Conservation (phyloP, 1,139 yeast genomes). For the Yamadazyma pseudoaaseri region DNA sequence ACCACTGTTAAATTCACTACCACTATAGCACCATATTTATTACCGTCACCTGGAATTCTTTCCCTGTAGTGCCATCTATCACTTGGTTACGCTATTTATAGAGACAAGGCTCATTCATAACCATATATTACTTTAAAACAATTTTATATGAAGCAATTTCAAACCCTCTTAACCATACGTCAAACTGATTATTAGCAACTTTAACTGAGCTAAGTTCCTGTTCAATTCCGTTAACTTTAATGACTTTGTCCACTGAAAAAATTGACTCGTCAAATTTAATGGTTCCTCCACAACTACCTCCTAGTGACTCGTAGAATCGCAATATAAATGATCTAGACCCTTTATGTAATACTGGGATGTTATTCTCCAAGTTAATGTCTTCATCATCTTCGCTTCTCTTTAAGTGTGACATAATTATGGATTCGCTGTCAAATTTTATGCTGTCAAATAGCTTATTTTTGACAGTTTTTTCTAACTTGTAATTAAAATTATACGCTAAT, state of each 20-base stretch:
- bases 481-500: conserved; percentile 80
- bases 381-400: conserved; percentile 88
- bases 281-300: conserved; percentile 63
- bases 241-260: conserved; percentile 47
- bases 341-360: conserved; percentile 35
- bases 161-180: conserved; percentile 64
- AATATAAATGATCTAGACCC: conserved; percentile 58
- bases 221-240: conserved; percentile 70
- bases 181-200: conserved; percentile 27
- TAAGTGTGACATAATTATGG: conserved; percentile 67
- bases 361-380: conserved; percentile 40
- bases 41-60: too few relatives aligned
- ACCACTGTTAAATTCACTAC: too few relatives aligned
- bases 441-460: conserved; percentile 13
- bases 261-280: conserved; percentile 35
- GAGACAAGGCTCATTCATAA: too few relatives aligned
- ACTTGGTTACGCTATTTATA: too few relatives aligned
- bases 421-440: conserved; percentile 39
- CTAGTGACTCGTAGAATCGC: conserved; percentile 82
- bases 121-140: conserved; percentile 30
- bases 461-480: conserved; percentile 33
- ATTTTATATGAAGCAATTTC: conserved; percentile 71
- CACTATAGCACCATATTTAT: too few relatives aligned
- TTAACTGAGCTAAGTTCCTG: conserved; percentile 42
- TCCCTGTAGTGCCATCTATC: too few relatives aligned